Evolutionary conservation across 2,329 filamentous ascomycete species (phyloP), one percentile per base, ranked within the genome.

Genomic region (Drechslerella coelobrocha): DNA sequence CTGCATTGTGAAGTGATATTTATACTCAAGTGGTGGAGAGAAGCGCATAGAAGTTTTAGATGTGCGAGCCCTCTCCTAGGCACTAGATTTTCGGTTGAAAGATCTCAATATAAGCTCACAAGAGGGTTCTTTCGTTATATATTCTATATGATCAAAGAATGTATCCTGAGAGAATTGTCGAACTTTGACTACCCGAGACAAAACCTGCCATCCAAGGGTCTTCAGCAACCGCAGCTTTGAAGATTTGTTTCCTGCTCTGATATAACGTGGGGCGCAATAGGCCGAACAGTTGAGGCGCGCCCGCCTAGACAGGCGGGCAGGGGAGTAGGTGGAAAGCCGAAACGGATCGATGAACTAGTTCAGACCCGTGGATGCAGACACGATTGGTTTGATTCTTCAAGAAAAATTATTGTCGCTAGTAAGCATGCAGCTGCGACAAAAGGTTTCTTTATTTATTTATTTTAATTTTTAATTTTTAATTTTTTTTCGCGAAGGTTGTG

Each of bases 1-100:
- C 52, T 27, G 47, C 65, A 69, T 69, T 43, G 37, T 63, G 26
- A 41, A 12, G 14, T 17, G 17, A 10, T 12, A 26, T 29, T 8
- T 7, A 9, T 9, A 8, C 34, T 37, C 8, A 41, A 6, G 31
- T 12, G 17, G 12, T 37, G 3, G 26, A 17, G 8, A 17, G 8
- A 7, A 10, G 23, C 39, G 26, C 19, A 52, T 39, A 34, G 12
- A 37, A 56, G 39, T 17, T 31, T n/a, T n/a, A n/a, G n/a, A 51
- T 31, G n/a, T 53, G 23, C 9, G 14, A 53, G 26, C 21, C 27
- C 23, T 39, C 5, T n/a, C 34, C 34, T 39, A 14, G 12, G 12
- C 3, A 39, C 17, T 39, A 39, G 4, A n/a, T 39, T 4, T 34
- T 39, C 12, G 4, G 17, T 39, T 14, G 34, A 10, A n/a, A 39